Evolutionary conservation across 345 rosid species (phyloP), one percentile per base, ranked within the genome.

Genomic region (Limnanthes douglasii): DNA sequence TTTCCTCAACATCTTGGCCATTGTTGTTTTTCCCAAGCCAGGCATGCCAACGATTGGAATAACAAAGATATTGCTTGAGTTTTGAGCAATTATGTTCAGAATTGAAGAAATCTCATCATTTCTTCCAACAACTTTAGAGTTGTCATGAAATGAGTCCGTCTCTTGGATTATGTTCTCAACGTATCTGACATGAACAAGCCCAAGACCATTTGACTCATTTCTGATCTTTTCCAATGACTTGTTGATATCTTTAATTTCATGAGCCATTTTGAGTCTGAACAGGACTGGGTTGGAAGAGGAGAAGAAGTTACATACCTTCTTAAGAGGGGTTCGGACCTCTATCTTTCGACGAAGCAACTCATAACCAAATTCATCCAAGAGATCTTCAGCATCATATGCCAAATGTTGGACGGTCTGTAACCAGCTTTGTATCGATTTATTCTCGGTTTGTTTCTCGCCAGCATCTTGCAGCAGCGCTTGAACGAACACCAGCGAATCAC

Each of bases 21-120:
- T 5, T 3, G 53, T 23, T 1, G 64, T 45, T 15, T 58, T 58
- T 6, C 64, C 64, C 12, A 58, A 18, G 3, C 64, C 59, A 0
- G 28, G 17, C 53, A 59, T 59, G 2, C 64, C 59, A n/a, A 59
- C 41, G 0, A 59, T 24, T 0, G 54, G 8, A 6, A 32, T 15
- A 9, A 25, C 28, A 0, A 30, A 8, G 8, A 56, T 15, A 2
- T 11, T 10, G 2, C 21, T 15, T 5, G 5, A 34, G 10, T 25
- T 9, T 4, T 10, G 11, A 34, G 10, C 15, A 12, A 50, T n/a
- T 24, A 40, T 5, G 6, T 41, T 8, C 24, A 33, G 37, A 4
- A 53, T 24, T 11, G 2, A 12, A 5, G 40, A 37, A 6, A 44
- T 39, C 11, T 52, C 58, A 17, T 4, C 24, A 15, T 23, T 26